phyloP scores from a whole-genome alignment of 768 basidiomycete species.

The Antrodiella citrinella region DNA sequence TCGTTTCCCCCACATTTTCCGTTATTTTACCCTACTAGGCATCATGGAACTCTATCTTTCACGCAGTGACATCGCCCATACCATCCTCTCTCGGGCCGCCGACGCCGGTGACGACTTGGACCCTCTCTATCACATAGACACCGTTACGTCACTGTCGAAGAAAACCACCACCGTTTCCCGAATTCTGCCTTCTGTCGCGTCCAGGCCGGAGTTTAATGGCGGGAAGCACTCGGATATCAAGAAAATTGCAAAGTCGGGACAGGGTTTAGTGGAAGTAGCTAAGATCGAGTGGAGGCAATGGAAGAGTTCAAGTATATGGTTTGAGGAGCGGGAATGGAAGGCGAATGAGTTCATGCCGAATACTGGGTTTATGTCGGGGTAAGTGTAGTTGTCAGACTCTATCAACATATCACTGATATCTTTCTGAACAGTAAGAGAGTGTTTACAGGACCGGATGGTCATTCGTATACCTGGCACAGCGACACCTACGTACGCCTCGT shows the following conservation, averaged over 20 bases:
- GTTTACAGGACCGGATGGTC: not conserved
- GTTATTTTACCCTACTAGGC: too few relatives aligned
- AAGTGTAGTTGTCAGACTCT: not conserved
- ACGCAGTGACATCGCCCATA: not conserved
- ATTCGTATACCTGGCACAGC: not conserved
- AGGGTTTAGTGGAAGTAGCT: conserved; percentile 1
- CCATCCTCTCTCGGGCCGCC: too few relatives aligned
- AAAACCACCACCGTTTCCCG: not conserved
- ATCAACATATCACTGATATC: not conserved
- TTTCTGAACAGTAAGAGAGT: not conserved
- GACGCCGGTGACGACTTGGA: not conserved
- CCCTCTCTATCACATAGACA: not conserved
- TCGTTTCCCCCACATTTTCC: too few relatives aligned
- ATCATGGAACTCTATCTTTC: not conserved
- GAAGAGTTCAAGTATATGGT: not conserved
- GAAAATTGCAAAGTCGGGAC: not conserved
- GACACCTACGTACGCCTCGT: not conserved
- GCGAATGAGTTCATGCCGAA: conserved; percentile 1
- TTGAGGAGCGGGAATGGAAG: not conserved
- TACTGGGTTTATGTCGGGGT: not conserved
- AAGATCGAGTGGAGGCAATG: conserved; percentile 4
- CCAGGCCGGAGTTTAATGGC: not conserved
- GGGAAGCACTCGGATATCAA: not conserved
- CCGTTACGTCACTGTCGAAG: not conserved
- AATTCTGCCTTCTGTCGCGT: not conserved